These are phyloP conservation scores for Bolboschoenus planiculmis DNA, from an alignment of 176 grass and related monocot species.

Conservation along the genomic window DNA sequence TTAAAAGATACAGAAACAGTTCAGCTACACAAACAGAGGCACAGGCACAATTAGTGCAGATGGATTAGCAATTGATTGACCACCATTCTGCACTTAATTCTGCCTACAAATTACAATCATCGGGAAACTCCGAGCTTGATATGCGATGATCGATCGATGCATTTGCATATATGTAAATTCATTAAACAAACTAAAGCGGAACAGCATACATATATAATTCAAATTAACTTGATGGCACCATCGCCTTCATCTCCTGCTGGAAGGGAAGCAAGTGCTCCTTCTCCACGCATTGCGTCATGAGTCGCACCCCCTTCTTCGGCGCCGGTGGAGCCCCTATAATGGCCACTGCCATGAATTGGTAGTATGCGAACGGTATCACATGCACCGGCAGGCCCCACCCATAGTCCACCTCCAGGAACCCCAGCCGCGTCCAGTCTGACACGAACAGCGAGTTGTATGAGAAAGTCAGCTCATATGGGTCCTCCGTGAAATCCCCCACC, in stretches of 20 bases:
- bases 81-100: too few species aligned
- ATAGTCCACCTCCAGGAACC: constrained; percentile 70
- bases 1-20: too few species aligned
- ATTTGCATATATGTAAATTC: too few species aligned
- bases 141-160: too few species aligned
- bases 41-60: too few species aligned
- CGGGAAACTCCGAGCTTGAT: too few species aligned
- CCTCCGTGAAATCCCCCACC: constrained; percentile 38
- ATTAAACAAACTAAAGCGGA: too few species aligned
- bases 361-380: constrained; percentile 63
- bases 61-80: too few species aligned
- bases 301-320: constrained; percentile 40
- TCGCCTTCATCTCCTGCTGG: constrained; percentile 50
- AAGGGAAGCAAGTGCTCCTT: constrained; percentile 57
- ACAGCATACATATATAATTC: too few species aligned
- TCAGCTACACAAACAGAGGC: too few species aligned
- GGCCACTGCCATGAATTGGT: constrained; percentile 71
- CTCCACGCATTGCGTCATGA: constrained; percentile 93
- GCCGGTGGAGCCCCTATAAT: constrained; percentile 57
- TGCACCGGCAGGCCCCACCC: constrained; percentile 62
- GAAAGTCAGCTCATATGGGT: constrained; percentile 67
- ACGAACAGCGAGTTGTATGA: constrained; percentile 64
- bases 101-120: too few species aligned
- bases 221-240: background rate
- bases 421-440: constrained; percentile 73